These are phyloP conservation scores for Coniferiporia weirii DNA, from an alignment of 1,284 basidiomycete species.

Conservation along the genomic window DNA sequence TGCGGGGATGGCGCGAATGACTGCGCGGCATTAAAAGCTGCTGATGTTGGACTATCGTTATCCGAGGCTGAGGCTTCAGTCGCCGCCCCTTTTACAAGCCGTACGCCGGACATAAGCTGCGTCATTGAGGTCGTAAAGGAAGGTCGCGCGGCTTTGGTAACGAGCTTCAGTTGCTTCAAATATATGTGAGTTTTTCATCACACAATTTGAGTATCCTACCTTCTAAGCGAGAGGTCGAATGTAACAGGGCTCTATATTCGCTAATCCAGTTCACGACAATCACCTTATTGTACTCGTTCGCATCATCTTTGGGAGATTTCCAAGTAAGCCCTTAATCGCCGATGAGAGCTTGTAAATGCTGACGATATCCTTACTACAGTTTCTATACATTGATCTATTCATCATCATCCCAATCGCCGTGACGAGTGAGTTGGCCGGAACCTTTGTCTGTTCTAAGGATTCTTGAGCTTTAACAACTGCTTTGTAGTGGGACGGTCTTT, in stretches of 20 bases:
- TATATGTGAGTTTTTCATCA: slow-evolving; percentile 72
- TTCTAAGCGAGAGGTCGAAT: slow-evolving; percentile 16
- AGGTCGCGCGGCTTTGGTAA: slow-evolving; percentile 92
- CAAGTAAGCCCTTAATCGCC: slow-evolving; percentile 52
- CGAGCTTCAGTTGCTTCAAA: slow-evolving; percentile 99
- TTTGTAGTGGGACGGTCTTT: slow-evolving; percentile 86
- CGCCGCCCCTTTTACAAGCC: slow-evolving; percentile 97
- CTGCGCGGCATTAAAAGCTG: slow-evolving; percentile 96
- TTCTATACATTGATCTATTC: slow-evolving; percentile 96
- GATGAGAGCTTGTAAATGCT: slow-evolving; percentile 14
- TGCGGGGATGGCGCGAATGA: slow-evolving; percentile 99
- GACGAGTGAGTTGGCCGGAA: slow-evolving; percentile 61
- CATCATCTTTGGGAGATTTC: slow-evolving; percentile 94
- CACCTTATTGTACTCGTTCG: slow-evolving; percentile 92
- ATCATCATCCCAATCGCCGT: slow-evolving; percentile 97
- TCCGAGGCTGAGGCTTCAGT: slow-evolving; percentile 99
- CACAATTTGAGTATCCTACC: background rate
- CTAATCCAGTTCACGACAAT: slow-evolving; percentile 87
- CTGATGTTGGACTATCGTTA: slow-evolving; percentile 94
- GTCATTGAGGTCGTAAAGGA: slow-evolving; percentile 96
- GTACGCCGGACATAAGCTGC: slow-evolving; percentile 92
- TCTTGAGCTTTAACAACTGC: background rate
- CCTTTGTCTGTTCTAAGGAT: background rate
- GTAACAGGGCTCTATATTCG: slow-evolving; percentile 78
- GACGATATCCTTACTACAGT: slow-evolving; percentile 40